Conservation (phyloP, 139 green algal genomes). For the Chlorella sp. region DNA sequence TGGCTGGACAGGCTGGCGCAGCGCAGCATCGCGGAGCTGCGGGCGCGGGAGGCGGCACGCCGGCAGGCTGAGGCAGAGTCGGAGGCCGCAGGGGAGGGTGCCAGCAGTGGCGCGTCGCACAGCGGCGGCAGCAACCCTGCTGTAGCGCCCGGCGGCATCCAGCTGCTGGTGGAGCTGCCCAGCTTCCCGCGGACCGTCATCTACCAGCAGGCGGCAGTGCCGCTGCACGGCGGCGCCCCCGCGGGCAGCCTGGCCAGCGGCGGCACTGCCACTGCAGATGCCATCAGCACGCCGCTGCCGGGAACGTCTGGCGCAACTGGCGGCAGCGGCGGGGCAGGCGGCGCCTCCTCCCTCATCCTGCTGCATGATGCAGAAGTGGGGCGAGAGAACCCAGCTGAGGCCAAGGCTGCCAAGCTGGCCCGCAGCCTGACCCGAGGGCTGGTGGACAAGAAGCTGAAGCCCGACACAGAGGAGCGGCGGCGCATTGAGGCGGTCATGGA, state of each 20-base stretch:
- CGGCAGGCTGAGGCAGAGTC: not conserved
- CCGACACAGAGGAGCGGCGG: constrained; percentile 77
- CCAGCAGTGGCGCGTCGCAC: not conserved
- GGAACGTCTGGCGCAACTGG: not conserved
- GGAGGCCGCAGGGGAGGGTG: not conserved
- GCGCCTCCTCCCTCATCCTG: constrained; percentile 30
- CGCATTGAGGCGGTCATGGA: constrained; percentile 55
- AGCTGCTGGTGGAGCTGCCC: constrained; percentile 80
- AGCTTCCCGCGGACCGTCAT: constrained; percentile 86
- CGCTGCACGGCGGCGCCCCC: not conserved
- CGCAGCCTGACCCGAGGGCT: constrained; percentile 70
- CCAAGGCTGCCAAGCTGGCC: constrained; percentile 94
- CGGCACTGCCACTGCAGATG: constrained; percentile 6
- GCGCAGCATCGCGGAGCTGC: constrained; percentile 44
- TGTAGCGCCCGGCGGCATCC: constrained; percentile 33
- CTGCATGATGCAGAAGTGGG: constrained; percentile 83
- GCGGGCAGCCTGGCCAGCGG: not conserved
- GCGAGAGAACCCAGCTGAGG: constrained; percentile 85
- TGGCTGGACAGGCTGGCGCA: constrained; percentile 90
- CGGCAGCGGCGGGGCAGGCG: not conserved
- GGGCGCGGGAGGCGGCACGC: constrained; percentile 14
- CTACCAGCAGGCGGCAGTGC: constrained; percentile 69
- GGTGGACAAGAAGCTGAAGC: constrained; percentile 85
- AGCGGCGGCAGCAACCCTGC: not conserved
- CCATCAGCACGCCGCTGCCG: constrained; percentile 38